A percentile compares a stretch with the other conserved stretches of the same genome.
Evolutionary conservation across 1,284 basidiomycete species (phyloP).

Genomic region (Pisolithus thermaeus): DNA sequence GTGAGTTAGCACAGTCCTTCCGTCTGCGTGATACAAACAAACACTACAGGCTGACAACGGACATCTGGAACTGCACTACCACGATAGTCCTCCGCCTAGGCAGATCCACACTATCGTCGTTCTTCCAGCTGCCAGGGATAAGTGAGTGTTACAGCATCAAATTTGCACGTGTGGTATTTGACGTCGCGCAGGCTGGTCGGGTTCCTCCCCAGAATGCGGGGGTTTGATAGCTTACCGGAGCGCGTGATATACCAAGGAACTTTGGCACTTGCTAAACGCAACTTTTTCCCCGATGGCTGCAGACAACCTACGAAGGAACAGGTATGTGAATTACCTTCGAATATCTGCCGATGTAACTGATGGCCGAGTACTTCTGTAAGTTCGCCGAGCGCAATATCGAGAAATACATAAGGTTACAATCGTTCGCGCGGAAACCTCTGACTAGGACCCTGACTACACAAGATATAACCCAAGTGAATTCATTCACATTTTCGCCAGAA

Average conservation of each 20-base stretch:
- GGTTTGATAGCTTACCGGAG: constrained; percentile 26
- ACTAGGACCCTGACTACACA: neutral
- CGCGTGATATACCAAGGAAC: constrained; percentile 24
- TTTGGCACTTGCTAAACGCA: constrained; percentile 24
- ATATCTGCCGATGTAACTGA: neutral
- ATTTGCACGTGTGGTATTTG: neutral
- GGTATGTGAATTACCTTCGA: constrained; percentile 5
- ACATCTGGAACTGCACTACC: constrained; percentile 18
- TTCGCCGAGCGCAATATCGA: constrained; percentile 24
- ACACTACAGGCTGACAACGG: constrained; percentile 22
- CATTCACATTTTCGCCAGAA: neutral
- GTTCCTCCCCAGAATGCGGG: constrained; percentile 26
- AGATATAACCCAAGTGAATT: neutral
- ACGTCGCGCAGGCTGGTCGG: constrained; percentile 18
- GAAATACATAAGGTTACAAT: neutral
- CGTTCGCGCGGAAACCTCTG: neutral
- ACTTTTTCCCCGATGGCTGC: constrained; percentile 25
- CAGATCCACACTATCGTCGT: constrained; percentile 20
- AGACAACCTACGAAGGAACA: constrained; percentile 21
- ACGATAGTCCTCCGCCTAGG: constrained; percentile 11
- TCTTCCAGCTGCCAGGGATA: constrained; percentile 21
- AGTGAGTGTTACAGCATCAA: constrained; percentile 11
- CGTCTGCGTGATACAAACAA: neutral
- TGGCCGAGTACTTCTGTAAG: constrained; percentile 8
- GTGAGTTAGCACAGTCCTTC: constrained; percentile 1